These are phyloP conservation scores for Gracilaria gracilis DNA, from an alignment of 23 red algal genomes.

Conservation along the genomic window DNA sequence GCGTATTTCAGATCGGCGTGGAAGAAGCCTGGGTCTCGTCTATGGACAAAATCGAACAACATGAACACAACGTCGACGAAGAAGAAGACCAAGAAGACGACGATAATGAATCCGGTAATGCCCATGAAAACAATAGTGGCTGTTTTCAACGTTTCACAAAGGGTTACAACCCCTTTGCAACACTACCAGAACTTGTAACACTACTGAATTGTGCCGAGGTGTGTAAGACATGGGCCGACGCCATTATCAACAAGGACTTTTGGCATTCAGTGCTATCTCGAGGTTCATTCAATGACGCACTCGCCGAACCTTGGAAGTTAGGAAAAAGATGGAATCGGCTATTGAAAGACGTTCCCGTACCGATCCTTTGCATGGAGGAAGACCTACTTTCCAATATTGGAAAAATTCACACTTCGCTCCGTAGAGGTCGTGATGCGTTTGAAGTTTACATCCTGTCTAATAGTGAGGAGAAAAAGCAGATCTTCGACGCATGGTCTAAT, in stretches of 20 bases:
- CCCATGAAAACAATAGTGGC: too few relatives aligned
- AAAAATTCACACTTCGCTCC: neutral
- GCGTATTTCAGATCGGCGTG: neutral
- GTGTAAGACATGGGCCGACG: neutral
- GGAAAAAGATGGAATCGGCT: neutral
- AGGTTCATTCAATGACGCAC: too few relatives aligned
- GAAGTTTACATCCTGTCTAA: neutral
- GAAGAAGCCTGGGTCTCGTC: neutral
- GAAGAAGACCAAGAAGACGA: too few relatives aligned
- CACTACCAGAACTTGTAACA: neutral
- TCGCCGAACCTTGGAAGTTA: neutral
- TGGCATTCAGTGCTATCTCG: neutral
- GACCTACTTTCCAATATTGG: neutral
- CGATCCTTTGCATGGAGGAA: neutral
- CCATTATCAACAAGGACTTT: neutral
- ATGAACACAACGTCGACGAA: neutral
- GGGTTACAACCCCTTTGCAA: neutral
- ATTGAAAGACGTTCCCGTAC: neutral
- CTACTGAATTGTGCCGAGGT: neutral
- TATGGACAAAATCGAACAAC: neutral
- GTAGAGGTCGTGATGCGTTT: neutral
- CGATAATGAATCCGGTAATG: neutral
- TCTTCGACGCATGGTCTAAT: too few relatives aligned
- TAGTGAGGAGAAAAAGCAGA: too few relatives aligned
- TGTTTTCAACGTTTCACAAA: too few relatives aligned